These are phyloP conservation scores for Geotrichum europaeum DNA, from an alignment of 1,139 yeast species.

Conservation along the genomic window DNA sequence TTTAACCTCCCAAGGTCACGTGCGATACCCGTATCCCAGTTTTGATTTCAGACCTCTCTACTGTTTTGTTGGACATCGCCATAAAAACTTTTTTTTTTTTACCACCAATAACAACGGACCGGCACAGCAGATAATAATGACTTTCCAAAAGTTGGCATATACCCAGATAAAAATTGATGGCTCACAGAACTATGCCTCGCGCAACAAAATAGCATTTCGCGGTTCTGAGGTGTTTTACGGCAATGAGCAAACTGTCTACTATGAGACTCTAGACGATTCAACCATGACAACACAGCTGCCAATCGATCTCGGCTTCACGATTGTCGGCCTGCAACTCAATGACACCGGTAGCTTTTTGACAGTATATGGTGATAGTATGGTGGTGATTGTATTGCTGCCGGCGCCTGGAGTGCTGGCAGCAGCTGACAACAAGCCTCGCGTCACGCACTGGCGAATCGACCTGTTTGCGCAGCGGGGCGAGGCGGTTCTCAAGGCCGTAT, in stretches of 20 bases:
- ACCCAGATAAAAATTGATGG: not conserved
- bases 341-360: conserved; percentile 41
- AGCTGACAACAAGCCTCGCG: not conserved
- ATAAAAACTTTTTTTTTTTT: not conserved
- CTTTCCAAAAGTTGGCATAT: not conserved
- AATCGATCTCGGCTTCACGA: conserved; percentile 26
- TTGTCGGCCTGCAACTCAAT: conserved; percentile 30
- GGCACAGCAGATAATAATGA: not conserved
- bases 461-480: not conserved
- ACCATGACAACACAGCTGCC: conserved; percentile 22
- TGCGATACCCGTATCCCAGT: not conserved
- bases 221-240: conserved; percentile 32
- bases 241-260: not conserved
- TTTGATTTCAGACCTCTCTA: not conserved
- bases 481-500: conserved; percentile 32
- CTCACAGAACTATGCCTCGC: not conserved
- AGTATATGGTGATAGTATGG: conserved; percentile 34
- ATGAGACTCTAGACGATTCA: not conserved
- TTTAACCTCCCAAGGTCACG: conserved; percentile 2
- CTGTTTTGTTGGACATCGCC: not conserved
- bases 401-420: conserved; percentile 23
- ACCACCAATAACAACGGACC: not conserved
- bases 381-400: conserved; percentile 34
- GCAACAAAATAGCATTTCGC: conserved; percentile 14
- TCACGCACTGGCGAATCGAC: conserved; percentile 14